A percentile compares a stretch with the other conserved stretches of the same genome.
phyloP scores from a whole-genome alignment of 2,329 filamentous ascomycete genomes.

The Dendrostoma leiphaemia region DNA sequence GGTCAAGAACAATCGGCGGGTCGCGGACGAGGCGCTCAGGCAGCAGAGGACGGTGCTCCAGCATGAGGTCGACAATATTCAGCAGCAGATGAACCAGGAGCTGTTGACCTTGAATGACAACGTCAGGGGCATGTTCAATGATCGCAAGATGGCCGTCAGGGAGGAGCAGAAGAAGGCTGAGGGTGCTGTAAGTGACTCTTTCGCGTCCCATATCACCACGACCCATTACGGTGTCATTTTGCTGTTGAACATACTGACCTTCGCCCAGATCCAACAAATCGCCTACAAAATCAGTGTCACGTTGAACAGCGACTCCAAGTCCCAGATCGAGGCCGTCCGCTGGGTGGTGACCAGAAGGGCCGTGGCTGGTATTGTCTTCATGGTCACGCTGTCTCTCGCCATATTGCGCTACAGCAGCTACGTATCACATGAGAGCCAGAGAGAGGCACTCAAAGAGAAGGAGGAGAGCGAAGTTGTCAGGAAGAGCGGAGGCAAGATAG shows the following conservation, averaged over 20 bases:
- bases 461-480: slow-evolving; percentile 42
- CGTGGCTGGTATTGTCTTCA: slow-evolving; percentile 63
- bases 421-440: slow-evolving; percentile 47
- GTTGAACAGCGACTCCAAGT: slow-evolving; percentile 86
- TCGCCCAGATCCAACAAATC: slow-evolving; percentile 75
- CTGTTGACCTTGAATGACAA: slow-evolving; percentile 79
- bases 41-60: slow-evolving; percentile 83
- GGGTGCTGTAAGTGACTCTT: slow-evolving; percentile 58
- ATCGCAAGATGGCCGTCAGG: slow-evolving; percentile 87
- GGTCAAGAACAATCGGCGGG: slow-evolving; percentile 72
- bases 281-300: slow-evolving; percentile 94
- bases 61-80: slow-evolving; percentile 92
- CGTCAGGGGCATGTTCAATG: slow-evolving; percentile 93
- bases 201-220: background rate
- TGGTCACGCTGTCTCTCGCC: slow-evolving; percentile 60
- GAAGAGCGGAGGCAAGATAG: slow-evolving; percentile 43
- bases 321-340: slow-evolving; percentile 84
- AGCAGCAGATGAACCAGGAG: slow-evolving; percentile 82
- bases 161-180: slow-evolving; percentile 86
- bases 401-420: slow-evolving; percentile 61
- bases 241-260: slow-evolving; percentile 18
- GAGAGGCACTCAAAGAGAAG: slow-evolving; percentile 41
- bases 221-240: background rate
- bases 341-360: slow-evolving; percentile 75
- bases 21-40: slow-evolving; percentile 76